Conservation (phyloP, 202 grass and related monocot species). For the Digitaria exilis region DNA sequence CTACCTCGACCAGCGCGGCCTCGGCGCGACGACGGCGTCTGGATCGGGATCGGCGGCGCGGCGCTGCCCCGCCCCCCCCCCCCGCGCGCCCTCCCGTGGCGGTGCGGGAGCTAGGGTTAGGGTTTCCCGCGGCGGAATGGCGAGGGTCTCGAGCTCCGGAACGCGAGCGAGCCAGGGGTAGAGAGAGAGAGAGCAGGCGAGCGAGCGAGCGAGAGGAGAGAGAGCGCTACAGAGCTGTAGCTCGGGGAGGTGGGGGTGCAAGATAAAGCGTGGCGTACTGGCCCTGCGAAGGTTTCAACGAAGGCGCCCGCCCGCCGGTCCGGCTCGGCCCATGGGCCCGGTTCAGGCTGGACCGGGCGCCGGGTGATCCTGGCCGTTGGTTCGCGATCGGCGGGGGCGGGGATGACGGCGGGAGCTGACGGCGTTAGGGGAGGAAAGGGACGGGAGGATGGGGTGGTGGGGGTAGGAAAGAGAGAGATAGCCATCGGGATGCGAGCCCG, state of each 20-base stretch:
- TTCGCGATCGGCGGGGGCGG: neutral
- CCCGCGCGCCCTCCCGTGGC: neutral
- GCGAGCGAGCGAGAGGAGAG: conserved; percentile 16
- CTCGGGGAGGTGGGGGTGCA: conserved; percentile 34
- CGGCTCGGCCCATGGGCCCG: neutral
- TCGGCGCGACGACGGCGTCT: conserved; percentile 30
- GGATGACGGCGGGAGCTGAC: conserved; percentile 39
- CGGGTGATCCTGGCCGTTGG: neutral
- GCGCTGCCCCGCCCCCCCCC: conserved; percentile 19
- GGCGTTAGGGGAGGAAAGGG: conserved; percentile 46
- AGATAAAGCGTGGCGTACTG: conserved; percentile 66
- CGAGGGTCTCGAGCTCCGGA: conserved; percentile 57
- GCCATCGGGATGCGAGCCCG: conserved; percentile 45
- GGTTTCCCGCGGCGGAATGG: conserved; percentile 66
- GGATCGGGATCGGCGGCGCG: conserved; percentile 41
- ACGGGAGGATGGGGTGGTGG: conserved; percentile 13
- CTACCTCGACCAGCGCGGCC: conserved; percentile 56
- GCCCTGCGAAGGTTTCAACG: conserved; percentile 70
- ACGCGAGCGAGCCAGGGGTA: conserved; percentile 25
- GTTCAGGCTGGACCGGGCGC: neutral
- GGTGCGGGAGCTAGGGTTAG: conserved; percentile 69
- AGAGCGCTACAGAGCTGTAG: conserved; percentile 19
- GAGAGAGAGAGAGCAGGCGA: conserved; percentile 14
- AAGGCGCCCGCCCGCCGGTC: conserved; percentile 46
- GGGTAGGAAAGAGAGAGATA: conserved; percentile 21